Base-by-base conservation (phyloP, 2,329 filamentous ascomycete genomes). In the Diaporthe ampelina region DNA sequence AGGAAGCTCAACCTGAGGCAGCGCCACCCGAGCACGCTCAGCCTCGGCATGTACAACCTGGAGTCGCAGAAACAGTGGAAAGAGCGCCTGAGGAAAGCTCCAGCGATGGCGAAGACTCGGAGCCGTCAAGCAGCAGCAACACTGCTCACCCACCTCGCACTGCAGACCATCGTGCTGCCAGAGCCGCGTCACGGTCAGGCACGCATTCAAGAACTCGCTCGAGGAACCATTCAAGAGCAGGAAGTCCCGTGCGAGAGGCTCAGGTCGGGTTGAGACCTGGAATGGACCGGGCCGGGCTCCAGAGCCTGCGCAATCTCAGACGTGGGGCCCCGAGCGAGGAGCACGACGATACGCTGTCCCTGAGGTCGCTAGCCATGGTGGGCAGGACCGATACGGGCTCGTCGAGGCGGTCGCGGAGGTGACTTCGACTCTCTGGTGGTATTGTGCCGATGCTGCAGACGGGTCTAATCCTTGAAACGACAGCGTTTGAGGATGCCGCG, bases 341-440 rank as follows among this genome's bases (percentile, higher is more conserved):
- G 5, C 69, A 74, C 10, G 74, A 76, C 8, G 74, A 76, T 15
- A 70, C 68, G 1, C 56, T 50, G 26, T 76, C 74, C 15, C 56
- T 76, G 40, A 69, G 74, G 35, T 76, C 74, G 43, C 32, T 76
- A 4, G 74, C 74, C 11, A 76, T 76, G 74, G 74, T 74, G 9
- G 74, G 74, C 1, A 72, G 74, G 37, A 65, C 73, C 19, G 70
- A 65, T 52, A 73, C 73, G 7, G 35, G 48, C 15, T 74, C 73
- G 11, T 73, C 73, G 17, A 73, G 65, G 32, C 56, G 40, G 35
- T 75, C 73, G 29, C 56, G 70, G 48, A 70, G 56, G 57, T 73
- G 70, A 73, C 17, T 45, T 26, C 17, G 29, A 58, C 26, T 29
- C 2, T 11, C n/a, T n/a, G n/a, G 3, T n/a, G 13, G 24, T 24